Evolutionary conservation across 495 filamentous ascomycete genomes (phyloP), one percentile per base, ranked within the genome.

Genomic region (Neurospora tetraspora): DNA sequence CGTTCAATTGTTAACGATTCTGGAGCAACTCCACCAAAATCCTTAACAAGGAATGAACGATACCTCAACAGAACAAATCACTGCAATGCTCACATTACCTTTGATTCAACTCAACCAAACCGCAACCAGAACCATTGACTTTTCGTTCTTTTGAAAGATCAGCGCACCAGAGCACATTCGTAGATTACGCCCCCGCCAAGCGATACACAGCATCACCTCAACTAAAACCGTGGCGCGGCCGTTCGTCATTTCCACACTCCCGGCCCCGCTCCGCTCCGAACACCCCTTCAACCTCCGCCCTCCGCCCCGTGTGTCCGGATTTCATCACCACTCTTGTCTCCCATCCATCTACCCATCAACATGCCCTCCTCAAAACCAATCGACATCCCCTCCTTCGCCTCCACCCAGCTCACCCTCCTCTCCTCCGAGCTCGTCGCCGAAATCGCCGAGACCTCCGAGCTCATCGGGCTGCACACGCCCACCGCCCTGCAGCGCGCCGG

Each of bases 401-500:
- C 85, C 68, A 87, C 89, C 12, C 95, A 98, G 77, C 90, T 95
- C 73, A 74, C 86, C 38, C 91, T 98, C 72, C 90, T 99, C 53
- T 83, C 87, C 69, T 81, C 84, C 40, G 96, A 99, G 81, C 92
- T 94, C 71, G 85, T 88, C 77, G 90, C 92, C 78, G 96, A 96
- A 80, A 87, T 94, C 65, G 83, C 88, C 38, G 90, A 90, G 78
- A 93, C 92, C 53, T 83, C 91, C 70, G 80, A 87, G 16, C 90
- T 97, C 69, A 86, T 94, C 70, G 88, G 89, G 37, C 85, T 86
- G 31, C 86, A 91, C 69, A 90, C 92, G 18, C 93, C 96, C 18
- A 82, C 88, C 0, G 85, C 89, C 0, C 89, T 99, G 31, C 89
- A 94, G 80, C 91, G 93, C 70, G 93, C 94, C 4, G 96, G 96